Evolutionary conservation across 192 early-diverging fungal genomes (phyloP).

Genomic region (Coemansia sp.): DNA sequence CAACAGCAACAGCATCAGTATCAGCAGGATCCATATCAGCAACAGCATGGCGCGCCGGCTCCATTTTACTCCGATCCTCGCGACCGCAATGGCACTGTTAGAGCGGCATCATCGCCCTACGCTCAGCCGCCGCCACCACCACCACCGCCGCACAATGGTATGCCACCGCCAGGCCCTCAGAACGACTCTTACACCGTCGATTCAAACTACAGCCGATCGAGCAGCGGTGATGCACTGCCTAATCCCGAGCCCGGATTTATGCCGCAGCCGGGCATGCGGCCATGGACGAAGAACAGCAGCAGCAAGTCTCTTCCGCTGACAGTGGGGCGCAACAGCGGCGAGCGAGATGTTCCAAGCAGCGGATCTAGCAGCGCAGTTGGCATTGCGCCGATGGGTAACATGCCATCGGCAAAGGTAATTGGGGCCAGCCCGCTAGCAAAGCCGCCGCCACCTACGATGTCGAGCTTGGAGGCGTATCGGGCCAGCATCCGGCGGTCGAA

Average conservation of each 20-base stretch:
- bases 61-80: conserved; percentile 7
- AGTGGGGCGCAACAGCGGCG: conserved; percentile 16
- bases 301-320: conserved; percentile 41
- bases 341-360: conserved; percentile 42
- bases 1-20: conserved; percentile 14
- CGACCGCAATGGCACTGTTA: background rate
- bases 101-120: conserved; percentile 7
- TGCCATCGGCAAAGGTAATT: conserved; percentile 24
- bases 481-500: conserved; percentile 55
- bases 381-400: conserved; percentile 31
- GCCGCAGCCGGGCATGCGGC: conserved; percentile 27
- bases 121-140: conserved; percentile 1
- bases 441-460: conserved; percentile 40
- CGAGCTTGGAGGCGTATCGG: conserved; percentile 51
- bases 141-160: background rate
- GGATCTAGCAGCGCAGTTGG: conserved; percentile 45
- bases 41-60: conserved; percentile 1
- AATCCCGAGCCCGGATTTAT: conserved; percentile 2
- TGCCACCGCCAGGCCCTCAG: background rate
- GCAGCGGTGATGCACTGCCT: conserved; percentile 32
- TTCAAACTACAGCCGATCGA: conserved; percentile 27
- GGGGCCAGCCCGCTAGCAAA: conserved; percentile 17
- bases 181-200: background rate
- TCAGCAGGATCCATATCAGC: background rate
- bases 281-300: conserved; percentile 46